Evolutionary conservation across 1,284 basidiomycete genomes (phyloP).

Genomic region (Puccinia triticina): DNA sequence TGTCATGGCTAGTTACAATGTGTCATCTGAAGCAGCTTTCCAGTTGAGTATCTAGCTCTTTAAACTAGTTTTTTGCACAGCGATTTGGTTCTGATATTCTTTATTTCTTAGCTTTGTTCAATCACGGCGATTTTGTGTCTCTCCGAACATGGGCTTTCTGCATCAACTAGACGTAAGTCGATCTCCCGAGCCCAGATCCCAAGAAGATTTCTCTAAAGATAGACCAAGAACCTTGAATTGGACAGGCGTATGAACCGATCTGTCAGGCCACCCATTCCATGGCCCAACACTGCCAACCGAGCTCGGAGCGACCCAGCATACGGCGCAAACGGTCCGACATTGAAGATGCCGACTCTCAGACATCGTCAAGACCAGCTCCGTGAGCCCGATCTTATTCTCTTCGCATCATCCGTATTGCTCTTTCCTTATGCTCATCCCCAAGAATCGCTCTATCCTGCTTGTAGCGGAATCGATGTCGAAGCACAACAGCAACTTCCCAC

Average conservation of each 20-base stretch:
- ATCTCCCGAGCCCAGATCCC: constrained; percentile 67
- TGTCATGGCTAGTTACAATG: constrained; percentile 55
- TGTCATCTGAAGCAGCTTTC: constrained; percentile 42
- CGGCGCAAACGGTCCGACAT: constrained; percentile 37
- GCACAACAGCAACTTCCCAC: constrained; percentile 32
- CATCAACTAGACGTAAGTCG: constrained; percentile 65
- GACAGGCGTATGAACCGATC: constrained; percentile 84
- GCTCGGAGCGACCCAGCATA: background rate
- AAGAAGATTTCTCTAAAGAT: background rate
- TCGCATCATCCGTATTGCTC: background rate
- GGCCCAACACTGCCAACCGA: background rate
- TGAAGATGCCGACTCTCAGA: constrained; percentile 7
- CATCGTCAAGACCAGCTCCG: constrained; percentile 5
- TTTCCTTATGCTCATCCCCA: background rate
- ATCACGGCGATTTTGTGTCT: constrained; percentile 57
- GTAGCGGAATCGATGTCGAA: constrained; percentile 21
- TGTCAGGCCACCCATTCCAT: constrained; percentile 74
- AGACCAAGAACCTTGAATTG: background rate
- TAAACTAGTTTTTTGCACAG: background rate
- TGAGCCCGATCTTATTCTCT: background rate
- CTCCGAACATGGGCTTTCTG: constrained; percentile 57
- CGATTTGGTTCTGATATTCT: background rate
- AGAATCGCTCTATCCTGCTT: background rate
- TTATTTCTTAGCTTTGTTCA: constrained; percentile 55
- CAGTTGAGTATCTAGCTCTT: constrained; percentile 5